Conservation (phyloP, 2,329 filamentous ascomycete genomes). For the Paracoccidioides brasiliensis region DNA sequence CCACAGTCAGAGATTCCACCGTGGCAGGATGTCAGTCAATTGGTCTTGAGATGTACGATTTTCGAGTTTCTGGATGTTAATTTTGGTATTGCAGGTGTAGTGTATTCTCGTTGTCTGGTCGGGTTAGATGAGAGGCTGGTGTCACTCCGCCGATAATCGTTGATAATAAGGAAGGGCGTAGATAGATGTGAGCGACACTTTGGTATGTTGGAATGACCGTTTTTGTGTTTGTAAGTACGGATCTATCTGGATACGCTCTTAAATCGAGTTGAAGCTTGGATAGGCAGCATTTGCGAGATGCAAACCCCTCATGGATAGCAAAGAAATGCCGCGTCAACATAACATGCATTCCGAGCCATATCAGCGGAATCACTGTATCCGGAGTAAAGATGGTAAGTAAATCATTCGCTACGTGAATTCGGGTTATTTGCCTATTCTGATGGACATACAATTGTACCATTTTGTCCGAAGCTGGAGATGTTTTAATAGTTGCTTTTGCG, state of each 20-base stretch:
- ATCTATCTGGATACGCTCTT: no score
- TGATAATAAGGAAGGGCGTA: not conserved
- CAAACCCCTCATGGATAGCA: not conserved
- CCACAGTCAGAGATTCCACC: not conserved
- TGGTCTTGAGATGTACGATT: not conserved
- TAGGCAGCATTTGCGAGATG: no score
- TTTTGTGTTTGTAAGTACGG: no score
- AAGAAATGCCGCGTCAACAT: not conserved
- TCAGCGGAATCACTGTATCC: not conserved
- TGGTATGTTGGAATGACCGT: not conserved
- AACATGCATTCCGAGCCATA: not conserved
- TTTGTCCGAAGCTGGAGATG: no score
- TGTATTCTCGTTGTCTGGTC: no score
- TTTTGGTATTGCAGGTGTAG: not conserved
- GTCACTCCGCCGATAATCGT: not conserved
- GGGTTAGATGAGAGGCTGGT: not conserved
- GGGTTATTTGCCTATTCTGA: no score
- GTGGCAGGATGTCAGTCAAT: not conserved
- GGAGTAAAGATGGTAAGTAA: not conserved
- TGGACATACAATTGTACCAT: no score
- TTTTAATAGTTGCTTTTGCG: no score
- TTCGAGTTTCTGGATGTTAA: not conserved
- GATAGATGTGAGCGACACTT: not conserved
- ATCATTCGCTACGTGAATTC: not conserved
- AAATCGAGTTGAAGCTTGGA: no score